Evolutionary conservation across 1,284 basidiomycete genomes (phyloP), one percentile per base, ranked within the genome.

Genomic region (Pseudozyma sp.): DNA sequence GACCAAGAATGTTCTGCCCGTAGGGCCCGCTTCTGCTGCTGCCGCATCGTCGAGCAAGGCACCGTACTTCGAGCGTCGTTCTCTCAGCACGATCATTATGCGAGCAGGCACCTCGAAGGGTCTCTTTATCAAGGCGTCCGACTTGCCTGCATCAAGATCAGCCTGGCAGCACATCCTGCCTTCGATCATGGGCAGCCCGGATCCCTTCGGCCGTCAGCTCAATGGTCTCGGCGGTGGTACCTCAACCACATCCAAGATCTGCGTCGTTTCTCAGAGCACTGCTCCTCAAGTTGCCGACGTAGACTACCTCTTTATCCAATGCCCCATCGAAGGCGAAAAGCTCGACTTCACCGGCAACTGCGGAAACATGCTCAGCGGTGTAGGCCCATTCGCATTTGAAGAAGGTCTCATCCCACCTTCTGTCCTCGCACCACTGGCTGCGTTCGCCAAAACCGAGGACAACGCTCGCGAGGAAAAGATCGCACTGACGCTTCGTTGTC

Each of bases 71-170:
- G 49, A 58, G n/a, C 56, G 56, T 8, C 39, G 49, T 19, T 29
- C 48, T 5, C 39, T 58, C 9, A 14, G n/a, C 6, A 35, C 42
- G 14, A 31, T 44, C 6, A 51, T 51, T 48, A 58, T 58, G 56
- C 64, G 91, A 31, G 91, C 91, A 1, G 92, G 91, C 1, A 92
- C 92, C 0, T 92, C 91, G 19, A 92, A 92, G 78, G 92, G 91
- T 6, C 88, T 93, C 47, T 91, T 91, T 78, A 76, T 93, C 40
- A 87, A 87, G 91, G 7, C 91, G 89, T 17, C 50, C 8, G 53
- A 49, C 14, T 56, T 80, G 16, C 77, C 78, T 2, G 47, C 69
- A n/a, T 73, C 44, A 29, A 74, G 17, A 57, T 62, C 42, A 40
- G 16, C 31, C 6, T 58, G 56, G 56, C 47, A 50, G 24, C 16